A percentile compares a stretch with the other conserved stretches of the same genome.
phyloP scores from a whole-genome alignment of 495 filamentous ascomycete species.

The Annulohypoxylon moriforme region DNA sequence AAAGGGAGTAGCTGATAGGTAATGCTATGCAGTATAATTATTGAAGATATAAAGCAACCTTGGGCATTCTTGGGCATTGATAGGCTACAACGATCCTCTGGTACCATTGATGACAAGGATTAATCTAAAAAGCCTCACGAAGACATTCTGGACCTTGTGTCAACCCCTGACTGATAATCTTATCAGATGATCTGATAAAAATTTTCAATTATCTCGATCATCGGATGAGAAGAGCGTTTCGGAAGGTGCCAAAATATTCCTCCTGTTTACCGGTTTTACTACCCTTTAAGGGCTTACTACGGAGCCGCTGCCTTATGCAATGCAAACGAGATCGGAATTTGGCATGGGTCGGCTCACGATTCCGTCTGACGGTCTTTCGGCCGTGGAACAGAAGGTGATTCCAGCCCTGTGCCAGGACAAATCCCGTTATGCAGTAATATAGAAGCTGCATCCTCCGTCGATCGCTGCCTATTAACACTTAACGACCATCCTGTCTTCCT shows the following conservation, averaged over 20 bases:
- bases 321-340: conserved; percentile 6
- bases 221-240: conserved; percentile 10
- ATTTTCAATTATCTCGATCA: conserved; percentile 25
- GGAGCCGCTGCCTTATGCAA: neutral
- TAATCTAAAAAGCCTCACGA: neutral
- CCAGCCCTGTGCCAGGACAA: conserved; percentile 3
- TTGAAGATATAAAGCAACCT: neutral
- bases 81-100: conserved; percentile 18
- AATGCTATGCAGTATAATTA: conserved; percentile 19
- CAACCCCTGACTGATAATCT: conserved; percentile 26
- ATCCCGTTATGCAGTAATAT: neutral
- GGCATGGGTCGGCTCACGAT: conserved; percentile 7
- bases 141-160: neutral
- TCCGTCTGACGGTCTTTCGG: neutral
- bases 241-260: conserved; percentile 21
- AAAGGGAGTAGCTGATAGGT: conserved; percentile 16
- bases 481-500: neutral
- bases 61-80: conserved; percentile 22
- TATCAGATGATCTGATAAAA: conserved; percentile 46
- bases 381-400: conserved; percentile 5
- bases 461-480: neutral
- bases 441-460: neutral
- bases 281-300: neutral
- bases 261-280: neutral
- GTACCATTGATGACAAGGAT: conserved; percentile 23